Base-by-base conservation (phyloP, 169 alveolate genomes). In the Babesia ovata region DNA sequence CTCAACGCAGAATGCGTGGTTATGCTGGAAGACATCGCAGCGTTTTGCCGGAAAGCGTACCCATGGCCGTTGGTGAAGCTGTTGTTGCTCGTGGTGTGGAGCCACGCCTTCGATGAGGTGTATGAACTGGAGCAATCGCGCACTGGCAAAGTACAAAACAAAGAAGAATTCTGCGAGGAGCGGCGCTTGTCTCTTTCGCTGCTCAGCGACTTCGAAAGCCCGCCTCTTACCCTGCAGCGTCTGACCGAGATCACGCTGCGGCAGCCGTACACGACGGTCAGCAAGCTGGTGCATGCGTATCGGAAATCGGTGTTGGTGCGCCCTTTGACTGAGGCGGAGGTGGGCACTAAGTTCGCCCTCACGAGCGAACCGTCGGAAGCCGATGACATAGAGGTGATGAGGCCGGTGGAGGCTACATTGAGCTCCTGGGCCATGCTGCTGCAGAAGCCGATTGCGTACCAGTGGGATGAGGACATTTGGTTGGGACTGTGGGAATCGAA, bases 141-240 rank as follows among this genome's bases (percentile, higher is more conserved):
- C 33, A 36, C 24, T 0, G 79, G 42, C 36, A 22, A 24, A n/a
- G 21, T 22, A 49, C 29, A 58, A 10, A 77, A 70, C 36, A n/a
- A 48, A 12, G 6, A 54, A 16, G 60, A 53, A 44, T 75, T 8
- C 60, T 13, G 22, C 21, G 70, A 72, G 39, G 74, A 60, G 59
- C 72, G 67, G 57, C 26, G 46, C 24, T 45, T 29, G 21, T 48
- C 22, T 16, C 49, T 82, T 7, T 45, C 76, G 16, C 12, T 21
- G 26, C 57, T 82, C 58, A 4, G n/a, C 39, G 45, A 50, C 19
- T 63, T 72, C 63, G 22, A 73, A 16, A 52, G 33, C 10, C 86
- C 85, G 36, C 85, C 85, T 0, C 19, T 82, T 12, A 73, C 89
- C 9, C 70, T 82, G 24, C 89, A 82, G 53, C 76, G 89, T 21